Conservation (phyloP, 1,139 yeast genomes). For the Wickerhamomyces sp. region DNA sequence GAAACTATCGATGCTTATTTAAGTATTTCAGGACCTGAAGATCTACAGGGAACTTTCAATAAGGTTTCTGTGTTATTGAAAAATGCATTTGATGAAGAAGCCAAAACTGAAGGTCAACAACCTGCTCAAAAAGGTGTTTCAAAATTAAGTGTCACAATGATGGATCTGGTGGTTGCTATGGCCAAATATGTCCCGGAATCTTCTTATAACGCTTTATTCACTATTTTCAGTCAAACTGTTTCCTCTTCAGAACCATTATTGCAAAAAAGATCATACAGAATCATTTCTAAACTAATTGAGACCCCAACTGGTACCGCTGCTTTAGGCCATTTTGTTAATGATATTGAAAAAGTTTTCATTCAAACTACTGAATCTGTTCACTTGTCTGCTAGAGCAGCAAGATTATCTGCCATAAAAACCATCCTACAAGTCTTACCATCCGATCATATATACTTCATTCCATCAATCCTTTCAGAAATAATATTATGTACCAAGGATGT, state of each 20-base stretch:
- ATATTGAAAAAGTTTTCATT: conserved; percentile 57
- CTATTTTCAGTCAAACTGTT: conserved; percentile 72
- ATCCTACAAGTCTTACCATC: conserved; percentile 58
- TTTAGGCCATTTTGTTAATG: conserved; percentile 43
- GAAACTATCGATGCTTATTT: conserved; percentile 83
- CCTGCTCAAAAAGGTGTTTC: conserved; percentile 35
- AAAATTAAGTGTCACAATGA: conserved; percentile 72
- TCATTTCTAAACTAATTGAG: conserved; percentile 66
- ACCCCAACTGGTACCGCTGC: conserved; percentile 59
- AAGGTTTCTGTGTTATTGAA: conserved; percentile 79
- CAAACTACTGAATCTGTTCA: conserved; percentile 57
- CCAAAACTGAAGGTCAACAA: conserved; percentile 24
- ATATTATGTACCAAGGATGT: conserved; percentile 90
- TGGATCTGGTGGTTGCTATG: conserved; percentile 88
- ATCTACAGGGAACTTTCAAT: conserved; percentile 71
- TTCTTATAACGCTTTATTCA: conserved; percentile 67
- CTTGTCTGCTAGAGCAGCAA: conserved; percentile 74
- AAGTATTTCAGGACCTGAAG: conserved; percentile 61
- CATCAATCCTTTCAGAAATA: conserved; percentile 78
- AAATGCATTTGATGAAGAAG: conserved; percentile 66
- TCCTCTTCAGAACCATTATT: conserved; percentile 55
- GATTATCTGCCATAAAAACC: conserved; percentile 63
- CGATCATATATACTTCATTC: conserved; percentile 67
- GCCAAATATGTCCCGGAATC: conserved; percentile 71
- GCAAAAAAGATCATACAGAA: conserved; percentile 89